Evolutionary conservation across 768 basidiomycete genomes (phyloP).

Genomic region (Phaffia australis): DNA sequence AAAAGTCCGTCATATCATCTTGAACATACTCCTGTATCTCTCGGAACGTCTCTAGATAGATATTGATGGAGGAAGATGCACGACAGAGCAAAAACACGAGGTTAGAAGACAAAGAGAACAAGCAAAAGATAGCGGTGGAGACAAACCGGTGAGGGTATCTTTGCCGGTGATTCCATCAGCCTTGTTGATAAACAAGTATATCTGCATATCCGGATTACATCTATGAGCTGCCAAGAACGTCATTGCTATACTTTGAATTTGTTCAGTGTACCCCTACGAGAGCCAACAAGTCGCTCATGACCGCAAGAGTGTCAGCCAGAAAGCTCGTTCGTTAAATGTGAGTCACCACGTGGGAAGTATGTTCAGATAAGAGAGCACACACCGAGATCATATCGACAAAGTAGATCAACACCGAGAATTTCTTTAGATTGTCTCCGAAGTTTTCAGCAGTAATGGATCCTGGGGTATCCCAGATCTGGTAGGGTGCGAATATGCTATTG

Average conservation of each 20-base stretch:
- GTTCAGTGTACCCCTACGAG: constrained; percentile 5
- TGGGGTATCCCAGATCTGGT: constrained; percentile 17
- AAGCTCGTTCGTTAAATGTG: background rate
- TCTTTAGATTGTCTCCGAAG: background rate
- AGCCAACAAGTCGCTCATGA: background rate
- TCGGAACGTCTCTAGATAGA: background rate
- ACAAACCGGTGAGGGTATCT: constrained; percentile 8
- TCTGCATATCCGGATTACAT: constrained; percentile 9
- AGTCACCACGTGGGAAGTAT: background rate
- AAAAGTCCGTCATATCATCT: background rate
- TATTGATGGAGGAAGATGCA: background rate
- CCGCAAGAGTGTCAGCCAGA: background rate
- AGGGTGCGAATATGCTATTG: constrained; percentile 8
- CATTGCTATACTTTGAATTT: background rate
- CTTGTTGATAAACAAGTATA: constrained; percentile 12
- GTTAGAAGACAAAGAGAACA: background rate
- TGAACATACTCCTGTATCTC: background rate
- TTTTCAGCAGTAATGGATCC: background rate
- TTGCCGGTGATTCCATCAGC: constrained; percentile 15
- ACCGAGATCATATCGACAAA: constrained; percentile 18
- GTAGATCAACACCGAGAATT: constrained; percentile 12
- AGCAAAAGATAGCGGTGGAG: background rate
- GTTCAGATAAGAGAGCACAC: background rate
- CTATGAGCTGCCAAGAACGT: constrained; percentile 1
- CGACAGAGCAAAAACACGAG: background rate